phyloP scores from a whole-genome alignment of 2,329 filamentous ascomycete genomes.

The Venturia carpophila region DNA sequence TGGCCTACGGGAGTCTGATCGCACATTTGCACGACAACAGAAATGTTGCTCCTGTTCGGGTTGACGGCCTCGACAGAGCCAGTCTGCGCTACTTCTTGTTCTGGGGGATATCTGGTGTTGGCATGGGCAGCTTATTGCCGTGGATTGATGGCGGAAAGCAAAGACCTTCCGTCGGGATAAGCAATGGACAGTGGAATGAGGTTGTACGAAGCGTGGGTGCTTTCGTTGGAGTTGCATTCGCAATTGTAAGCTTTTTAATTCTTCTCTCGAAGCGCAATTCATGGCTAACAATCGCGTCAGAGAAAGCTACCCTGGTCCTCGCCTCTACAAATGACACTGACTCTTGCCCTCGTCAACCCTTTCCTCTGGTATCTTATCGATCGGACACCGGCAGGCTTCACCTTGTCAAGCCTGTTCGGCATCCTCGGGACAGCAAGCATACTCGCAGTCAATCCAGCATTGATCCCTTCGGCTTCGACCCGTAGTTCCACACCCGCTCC shows the following conservation, averaged over 20 bases:
- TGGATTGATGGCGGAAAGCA: constrained; percentile 56
- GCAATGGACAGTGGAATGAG: constrained; percentile 63
- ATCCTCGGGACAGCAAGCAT: constrained; percentile 65
- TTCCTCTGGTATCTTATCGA: constrained; percentile 96
- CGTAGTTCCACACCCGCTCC: constrained; percentile 40
- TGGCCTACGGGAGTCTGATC: constrained; percentile 75
- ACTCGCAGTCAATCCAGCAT: constrained; percentile 65
- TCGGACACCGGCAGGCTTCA: constrained; percentile 74
- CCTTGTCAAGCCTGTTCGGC: constrained; percentile 68
- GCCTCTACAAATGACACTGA: constrained; percentile 84
- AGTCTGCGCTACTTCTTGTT: constrained; percentile 63
- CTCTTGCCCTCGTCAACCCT: constrained; percentile 83
- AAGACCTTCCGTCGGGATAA: constrained; percentile 31
- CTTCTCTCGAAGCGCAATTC: not conserved
- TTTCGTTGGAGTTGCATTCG: constrained; percentile 66
- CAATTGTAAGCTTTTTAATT: constrained; percentile 58
- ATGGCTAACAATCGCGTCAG: constrained; percentile 37
- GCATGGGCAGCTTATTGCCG: constrained; percentile 70
- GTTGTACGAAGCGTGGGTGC: constrained; percentile 61
- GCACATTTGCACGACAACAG: constrained; percentile 67
- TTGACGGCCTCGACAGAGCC: constrained; percentile 46
- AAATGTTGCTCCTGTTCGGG: constrained; percentile 54
- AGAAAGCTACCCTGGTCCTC: constrained; percentile 89
- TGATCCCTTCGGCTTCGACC: constrained; percentile 53
- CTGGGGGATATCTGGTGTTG: constrained; percentile 76